Base-by-base conservation (phyloP, 371 early-diverging fungal genomes). In the Mucor piriformis region DNA sequence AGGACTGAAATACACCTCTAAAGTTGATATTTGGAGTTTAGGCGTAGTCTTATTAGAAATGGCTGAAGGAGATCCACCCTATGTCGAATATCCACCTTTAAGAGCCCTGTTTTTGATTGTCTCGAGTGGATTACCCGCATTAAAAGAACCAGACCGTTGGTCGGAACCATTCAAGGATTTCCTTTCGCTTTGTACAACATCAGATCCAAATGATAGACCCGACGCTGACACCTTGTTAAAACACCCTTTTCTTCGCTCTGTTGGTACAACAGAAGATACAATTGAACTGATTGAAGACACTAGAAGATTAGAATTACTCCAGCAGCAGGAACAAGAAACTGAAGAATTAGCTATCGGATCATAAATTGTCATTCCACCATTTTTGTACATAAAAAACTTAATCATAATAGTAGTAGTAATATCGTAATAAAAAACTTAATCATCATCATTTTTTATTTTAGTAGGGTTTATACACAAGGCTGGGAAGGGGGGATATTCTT, bases 1-100 rank as follows among this genome's bases (percentile, higher is more conserved):
- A 66, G 88, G 86, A 21, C 67, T 73, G 47, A 81, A 84, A 5
- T 95, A 95, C 77, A 89, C 85, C 50, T 81, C 89, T 7, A 92
- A 90, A 64, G 90, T 85, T 11, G 95, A 95, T 68, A 86, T 93
- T 37, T 95, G 95, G 95, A 91, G 92, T 59, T 73, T 92, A 10
- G 95, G 94, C 20, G 85, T 94, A 25, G 72, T 92, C 50, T 76
- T 89, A 51, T 82, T 92, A 64, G 95, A 95, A 71, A 90, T 94
- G 89, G 83, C 91, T 46, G 85, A 91, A 67, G 88, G 91, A 44
- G 78, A 85, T 64, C 88, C 92, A 52, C 91, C 93, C 18, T 90
- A 87, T 61, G 77, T 90, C 44, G 83, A 81, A 47, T 76, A 86
- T 63, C 85, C 84, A 21, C 88, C 88, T 24, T 62, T 87, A 35